These are phyloP conservation scores for Blastobotrys mokoenaii DNA, from an alignment of 805 yeast genomes.

Conservation along the genomic window DNA sequence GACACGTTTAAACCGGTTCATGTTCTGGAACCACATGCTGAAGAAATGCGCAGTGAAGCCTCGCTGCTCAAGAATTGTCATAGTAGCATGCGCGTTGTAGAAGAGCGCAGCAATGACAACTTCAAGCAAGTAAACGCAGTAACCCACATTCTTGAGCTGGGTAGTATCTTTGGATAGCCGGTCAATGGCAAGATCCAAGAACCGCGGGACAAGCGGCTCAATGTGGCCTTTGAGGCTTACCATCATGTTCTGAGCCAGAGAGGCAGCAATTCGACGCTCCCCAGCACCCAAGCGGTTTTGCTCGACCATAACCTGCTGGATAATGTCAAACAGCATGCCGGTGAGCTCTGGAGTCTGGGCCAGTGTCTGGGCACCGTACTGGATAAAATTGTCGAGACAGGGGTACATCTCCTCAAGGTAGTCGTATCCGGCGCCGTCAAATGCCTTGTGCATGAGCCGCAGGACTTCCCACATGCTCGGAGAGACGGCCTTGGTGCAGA, in stretches of 20 bases:
- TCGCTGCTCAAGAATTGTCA: conserved; percentile 41
- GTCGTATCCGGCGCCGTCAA: conserved; percentile 42
- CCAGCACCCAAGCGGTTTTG: conserved; percentile 45
- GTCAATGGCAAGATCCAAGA: conserved; percentile 38
- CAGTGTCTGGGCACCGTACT: conserved; percentile 47
- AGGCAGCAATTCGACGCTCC: conserved; percentile 53
- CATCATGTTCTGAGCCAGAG: conserved; percentile 55
- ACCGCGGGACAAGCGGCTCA: conserved; percentile 36
- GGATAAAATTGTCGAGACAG: conserved; percentile 64
- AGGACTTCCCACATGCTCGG: conserved; percentile 72
- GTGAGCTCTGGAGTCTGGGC: conserved; percentile 39
- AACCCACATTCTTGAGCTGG: conserved; percentile 29
- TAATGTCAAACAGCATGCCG: conserved; percentile 43
- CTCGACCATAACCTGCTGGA: conserved; percentile 28
- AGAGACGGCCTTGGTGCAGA: conserved; percentile 50
- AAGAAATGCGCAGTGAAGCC: conserved; percentile 45
- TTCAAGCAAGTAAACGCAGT: conserved; percentile 46
- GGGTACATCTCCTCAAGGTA: conserved; percentile 69
- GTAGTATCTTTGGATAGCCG: conserved; percentile 31
- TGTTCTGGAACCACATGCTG: conserved; percentile 53
- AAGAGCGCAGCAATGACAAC: conserved; percentile 57
- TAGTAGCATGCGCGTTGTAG: conserved; percentile 47
- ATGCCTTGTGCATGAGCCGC: conserved; percentile 36
- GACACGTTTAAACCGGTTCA: conserved; percentile 54
- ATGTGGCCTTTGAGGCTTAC: conserved; percentile 47